These are phyloP conservation scores for Thelonectria olida DNA, from an alignment of 2,329 filamentous ascomycete genomes.

Conservation along the genomic window DNA sequence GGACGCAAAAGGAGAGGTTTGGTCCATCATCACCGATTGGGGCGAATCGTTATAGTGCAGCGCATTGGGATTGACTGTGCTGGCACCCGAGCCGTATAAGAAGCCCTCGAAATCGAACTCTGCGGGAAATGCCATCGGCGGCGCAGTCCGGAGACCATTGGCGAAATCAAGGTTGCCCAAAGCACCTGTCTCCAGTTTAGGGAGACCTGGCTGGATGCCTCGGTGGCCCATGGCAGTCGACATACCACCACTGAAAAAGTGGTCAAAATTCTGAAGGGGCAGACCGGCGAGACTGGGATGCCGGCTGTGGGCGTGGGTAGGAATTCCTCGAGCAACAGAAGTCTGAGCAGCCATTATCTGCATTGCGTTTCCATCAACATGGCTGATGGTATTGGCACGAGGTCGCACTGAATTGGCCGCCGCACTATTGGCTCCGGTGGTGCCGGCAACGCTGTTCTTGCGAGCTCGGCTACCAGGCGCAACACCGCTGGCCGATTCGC, in stretches of 20 bases:
- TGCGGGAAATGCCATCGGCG: constrained; percentile 67
- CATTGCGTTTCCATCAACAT: constrained; percentile 82
- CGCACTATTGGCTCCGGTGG: constrained; percentile 54
- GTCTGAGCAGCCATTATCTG: constrained; percentile 74
- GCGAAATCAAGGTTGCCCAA: constrained; percentile 72
- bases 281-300: constrained; percentile 80
- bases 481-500: constrained; percentile 86
- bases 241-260: constrained; percentile 79
- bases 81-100: constrained; percentile 74
- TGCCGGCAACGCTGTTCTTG: constrained; percentile 87
- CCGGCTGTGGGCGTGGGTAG: constrained; percentile 71
- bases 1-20: constrained; percentile 67
- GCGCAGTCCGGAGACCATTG: constrained; percentile 81
- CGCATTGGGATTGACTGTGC: constrained; percentile 72
- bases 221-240: constrained; percentile 73
- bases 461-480: constrained; percentile 78
- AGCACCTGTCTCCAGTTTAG: constrained; percentile 83
- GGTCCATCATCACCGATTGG: constrained; percentile 70
- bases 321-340: constrained; percentile 59
- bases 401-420: constrained; percentile 76
- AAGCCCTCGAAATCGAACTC: constrained; percentile 62
- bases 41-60: constrained; percentile 87
- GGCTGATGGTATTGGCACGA: constrained; percentile 94
- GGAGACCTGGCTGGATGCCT: constrained; percentile 72
- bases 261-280: constrained; percentile 65